Evolutionary conservation across 306 rosid genomes (phyloP).

Genomic region (Urtica urens): DNA sequence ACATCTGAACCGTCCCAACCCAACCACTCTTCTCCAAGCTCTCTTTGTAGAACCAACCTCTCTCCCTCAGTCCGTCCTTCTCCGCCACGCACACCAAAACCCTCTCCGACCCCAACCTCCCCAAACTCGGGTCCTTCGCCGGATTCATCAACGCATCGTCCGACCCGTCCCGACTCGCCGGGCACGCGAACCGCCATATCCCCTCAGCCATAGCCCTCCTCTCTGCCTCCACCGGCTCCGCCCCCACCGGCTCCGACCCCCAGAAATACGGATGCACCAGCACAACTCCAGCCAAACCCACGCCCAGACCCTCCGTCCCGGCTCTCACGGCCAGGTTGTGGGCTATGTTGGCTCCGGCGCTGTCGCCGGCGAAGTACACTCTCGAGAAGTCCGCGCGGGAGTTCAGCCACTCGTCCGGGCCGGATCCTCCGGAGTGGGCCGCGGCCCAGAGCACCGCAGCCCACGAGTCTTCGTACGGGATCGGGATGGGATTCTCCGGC

Average conservation of each 20-base stretch:
- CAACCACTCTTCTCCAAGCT: conserved; percentile 36
- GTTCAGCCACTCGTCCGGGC: conserved; percentile 50
- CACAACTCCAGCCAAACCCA: conserved; percentile 30
- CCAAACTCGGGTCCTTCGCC: conserved; percentile 40
- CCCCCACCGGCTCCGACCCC: conserved; percentile 17
- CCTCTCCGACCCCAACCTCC: conserved; percentile 26
- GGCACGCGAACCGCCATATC: conserved; percentile 43
- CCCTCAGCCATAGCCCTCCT: background rate
- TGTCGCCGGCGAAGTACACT: conserved; percentile 54
- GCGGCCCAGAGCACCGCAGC: conserved; percentile 44
- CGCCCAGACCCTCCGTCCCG: conserved; percentile 30
- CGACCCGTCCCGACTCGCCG: conserved; percentile 22
- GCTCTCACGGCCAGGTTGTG: conserved; percentile 41
- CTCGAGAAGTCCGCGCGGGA: conserved; percentile 28
- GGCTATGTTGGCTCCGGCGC: conserved; percentile 58
- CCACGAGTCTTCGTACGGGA: conserved; percentile 55
- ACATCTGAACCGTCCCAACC: conserved; percentile 32
- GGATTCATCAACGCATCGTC: conserved; percentile 62
- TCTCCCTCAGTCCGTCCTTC: conserved; percentile 40
- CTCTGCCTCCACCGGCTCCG: conserved; percentile 15
- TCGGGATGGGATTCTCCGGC: conserved; percentile 59
- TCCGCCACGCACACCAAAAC: conserved; percentile 58
- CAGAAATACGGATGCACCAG: conserved; percentile 56
- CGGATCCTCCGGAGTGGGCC: conserved; percentile 33
- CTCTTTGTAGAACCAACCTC: conserved; percentile 40